Evolutionary conservation across 305 asterid genomes (phyloP).

Genomic region (Fraxinus dipetala): DNA sequence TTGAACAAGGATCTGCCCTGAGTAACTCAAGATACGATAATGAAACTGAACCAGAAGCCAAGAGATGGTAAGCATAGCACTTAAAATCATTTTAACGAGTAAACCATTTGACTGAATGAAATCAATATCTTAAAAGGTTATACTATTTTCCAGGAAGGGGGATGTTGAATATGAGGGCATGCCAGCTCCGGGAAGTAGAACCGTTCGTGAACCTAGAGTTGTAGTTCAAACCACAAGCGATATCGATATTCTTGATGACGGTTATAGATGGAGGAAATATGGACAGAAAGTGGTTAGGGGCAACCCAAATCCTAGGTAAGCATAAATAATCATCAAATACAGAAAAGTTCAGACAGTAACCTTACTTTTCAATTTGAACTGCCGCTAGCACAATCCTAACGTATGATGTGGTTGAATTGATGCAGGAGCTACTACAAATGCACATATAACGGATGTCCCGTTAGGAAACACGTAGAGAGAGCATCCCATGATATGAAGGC

Average conservation of each 20-base stretch:
- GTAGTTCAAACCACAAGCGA: slow-evolving; percentile 65
- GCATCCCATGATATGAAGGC: slow-evolving; percentile 21
- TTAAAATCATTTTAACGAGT: neutral
- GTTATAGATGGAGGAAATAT: slow-evolving; percentile 64
- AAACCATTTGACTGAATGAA: neutral
- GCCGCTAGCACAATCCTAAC: neutral
- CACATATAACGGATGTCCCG: slow-evolving; percentile 17
- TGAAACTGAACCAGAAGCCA: slow-evolving; percentile 68
- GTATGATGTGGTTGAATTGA: slow-evolving; percentile 3
- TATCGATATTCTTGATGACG: slow-evolving; percentile 62
- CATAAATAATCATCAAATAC: neutral
- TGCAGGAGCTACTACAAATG: slow-evolving; percentile 35
- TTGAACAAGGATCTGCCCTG: slow-evolving; percentile 65
- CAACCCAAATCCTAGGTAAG: slow-evolving; percentile 63
- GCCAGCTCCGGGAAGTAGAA: slow-evolving; percentile 57
- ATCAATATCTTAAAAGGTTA: neutral
- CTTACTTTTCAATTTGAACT: neutral
- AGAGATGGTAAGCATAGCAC: slow-evolving; percentile 57
- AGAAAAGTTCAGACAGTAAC: neutral
- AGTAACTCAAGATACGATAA: slow-evolving; percentile 61
- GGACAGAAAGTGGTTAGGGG: slow-evolving; percentile 66
- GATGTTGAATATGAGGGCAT: slow-evolving; percentile 57
- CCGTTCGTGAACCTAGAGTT: slow-evolving; percentile 60
- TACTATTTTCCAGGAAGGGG: slow-evolving; percentile 52
- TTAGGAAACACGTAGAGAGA: slow-evolving; percentile 24